These are phyloP conservation scores for Zygoascus ofunaensis DNA, from an alignment of 805 yeast genomes.

Conservation along the genomic window DNA sequence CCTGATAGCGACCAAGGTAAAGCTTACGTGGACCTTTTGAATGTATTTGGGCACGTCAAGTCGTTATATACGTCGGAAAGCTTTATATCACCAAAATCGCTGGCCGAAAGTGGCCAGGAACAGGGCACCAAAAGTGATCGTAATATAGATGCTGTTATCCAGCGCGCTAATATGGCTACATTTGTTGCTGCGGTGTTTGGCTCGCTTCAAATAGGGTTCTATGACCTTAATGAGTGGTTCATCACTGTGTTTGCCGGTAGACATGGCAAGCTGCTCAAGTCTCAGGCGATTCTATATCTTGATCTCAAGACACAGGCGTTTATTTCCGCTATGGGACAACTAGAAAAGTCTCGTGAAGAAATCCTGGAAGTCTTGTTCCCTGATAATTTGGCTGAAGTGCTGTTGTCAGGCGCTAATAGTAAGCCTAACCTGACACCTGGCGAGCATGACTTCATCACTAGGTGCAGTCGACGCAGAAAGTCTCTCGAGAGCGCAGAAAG, in stretches of 20 bases:
- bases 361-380: conserved; percentile 74
- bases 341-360: conserved; percentile 51
- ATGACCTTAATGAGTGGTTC: conserved; percentile 74
- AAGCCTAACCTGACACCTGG: conserved; percentile 47
- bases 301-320: conserved; percentile 94
- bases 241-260: conserved; percentile 80
- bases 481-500: conserved; percentile 39
- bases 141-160: conserved; percentile 36
- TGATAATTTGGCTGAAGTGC: conserved; percentile 40
- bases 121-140: conserved; percentile 32
- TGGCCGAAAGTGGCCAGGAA: conserved; percentile 29
- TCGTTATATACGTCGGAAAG: conserved; percentile 62
- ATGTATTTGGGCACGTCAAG: conserved; percentile 69
- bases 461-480: conserved; percentile 65
- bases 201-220: conserved; percentile 77
- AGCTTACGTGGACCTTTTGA: conserved; percentile 56
- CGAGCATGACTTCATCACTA: conserved; percentile 66
- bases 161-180: conserved; percentile 82
- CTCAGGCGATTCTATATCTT: conserved; percentile 68
- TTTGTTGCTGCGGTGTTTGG: conserved; percentile 84
- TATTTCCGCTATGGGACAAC: conserved; percentile 68
- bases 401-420: conserved; percentile 26
- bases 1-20: conserved; percentile 55
- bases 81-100: conserved; percentile 30
- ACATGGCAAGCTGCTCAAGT: conserved; percentile 55